A percentile compares a stretch with the other conserved stretches of the same genome.
phyloP scores from a whole-genome alignment of 2,329 filamentous ascomycete genomes.

The Didymella lethalis region DNA sequence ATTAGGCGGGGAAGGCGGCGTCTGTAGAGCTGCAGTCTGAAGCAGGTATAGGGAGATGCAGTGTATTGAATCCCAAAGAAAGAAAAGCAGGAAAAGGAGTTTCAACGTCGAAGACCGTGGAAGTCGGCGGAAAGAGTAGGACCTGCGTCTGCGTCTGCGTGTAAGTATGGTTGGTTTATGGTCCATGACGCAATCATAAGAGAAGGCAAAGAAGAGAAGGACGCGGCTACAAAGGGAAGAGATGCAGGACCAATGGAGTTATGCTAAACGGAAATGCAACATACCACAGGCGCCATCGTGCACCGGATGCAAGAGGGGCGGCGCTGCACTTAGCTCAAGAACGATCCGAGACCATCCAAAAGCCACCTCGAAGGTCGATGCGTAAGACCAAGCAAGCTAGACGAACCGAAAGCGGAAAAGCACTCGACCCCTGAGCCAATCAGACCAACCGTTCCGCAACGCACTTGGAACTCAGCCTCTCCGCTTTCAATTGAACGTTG shows the following conservation, averaged over 20 bases:
- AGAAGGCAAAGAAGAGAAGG: background rate
- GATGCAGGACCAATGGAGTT: background rate
- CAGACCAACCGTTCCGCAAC: background rate
- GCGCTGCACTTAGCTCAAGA: conserved; percentile 9
- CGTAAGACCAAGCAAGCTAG: conserved; percentile 10
- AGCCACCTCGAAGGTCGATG: conserved; percentile 5
- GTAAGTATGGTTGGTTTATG: conserved; percentile 20
- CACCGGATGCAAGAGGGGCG: conserved; percentile 1
- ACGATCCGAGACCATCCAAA: conserved; percentile 9
- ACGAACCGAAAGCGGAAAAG: conserved; percentile 10
- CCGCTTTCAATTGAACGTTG: conserved; percentile 11
- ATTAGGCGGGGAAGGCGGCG: conserved; percentile 28
- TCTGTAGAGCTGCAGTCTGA: conserved; percentile 26
- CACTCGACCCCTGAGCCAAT: conserved; percentile 17
- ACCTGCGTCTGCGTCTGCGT: conserved; percentile 22
- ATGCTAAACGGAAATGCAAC: conserved; percentile 8
- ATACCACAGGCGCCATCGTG: conserved; percentile 2
- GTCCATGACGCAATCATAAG: conserved; percentile 11
- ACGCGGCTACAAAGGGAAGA: conserved; percentile 9
- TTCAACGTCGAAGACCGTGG: conserved; percentile 30
- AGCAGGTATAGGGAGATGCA: conserved; percentile 29
- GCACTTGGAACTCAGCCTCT: conserved; percentile 4
- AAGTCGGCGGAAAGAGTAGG: conserved; percentile 30
- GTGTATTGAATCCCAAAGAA: conserved; percentile 34
- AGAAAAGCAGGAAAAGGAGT: conserved; percentile 29